These are phyloP conservation scores for Hymenoscyphus albidus DNA, from an alignment of 2,329 filamentous ascomycete species.

Conservation along the genomic window DNA sequence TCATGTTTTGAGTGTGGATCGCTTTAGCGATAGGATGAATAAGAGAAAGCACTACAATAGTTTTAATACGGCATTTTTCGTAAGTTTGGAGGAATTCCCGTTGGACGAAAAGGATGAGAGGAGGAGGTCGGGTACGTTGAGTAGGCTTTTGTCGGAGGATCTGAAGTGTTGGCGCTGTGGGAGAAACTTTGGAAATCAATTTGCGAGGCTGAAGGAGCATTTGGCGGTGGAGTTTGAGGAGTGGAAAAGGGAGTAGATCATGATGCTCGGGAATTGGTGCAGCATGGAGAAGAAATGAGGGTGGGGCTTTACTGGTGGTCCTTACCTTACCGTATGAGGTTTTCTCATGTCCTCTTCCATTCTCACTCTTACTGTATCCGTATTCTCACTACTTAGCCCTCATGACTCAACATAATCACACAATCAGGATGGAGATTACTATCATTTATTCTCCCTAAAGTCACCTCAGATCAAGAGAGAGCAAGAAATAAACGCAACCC, in stretches of 20 bases:
- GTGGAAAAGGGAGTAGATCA: constrained; percentile 62
- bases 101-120: constrained; percentile 62
- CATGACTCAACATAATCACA: too few species aligned
- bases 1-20: constrained; percentile 80
- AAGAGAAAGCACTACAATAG: constrained; percentile 89
- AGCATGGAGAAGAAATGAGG: too few species aligned
- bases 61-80: constrained; percentile 81
- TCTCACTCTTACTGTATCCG: too few species aligned
- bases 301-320: too few species aligned
- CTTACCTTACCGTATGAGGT: too few species aligned
- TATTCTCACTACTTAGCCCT: too few species aligned
- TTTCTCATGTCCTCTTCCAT: too few species aligned
- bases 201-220: constrained; percentile 72
- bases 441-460: too few species aligned
- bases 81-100: constrained; percentile 76
- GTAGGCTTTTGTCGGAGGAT: constrained; percentile 59
- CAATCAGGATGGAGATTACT: too few species aligned
- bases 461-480: too few species aligned
- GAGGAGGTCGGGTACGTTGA: constrained; percentile 56
- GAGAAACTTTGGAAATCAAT: constrained; percentile 67
- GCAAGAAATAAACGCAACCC: too few species aligned
- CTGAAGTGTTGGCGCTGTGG: constrained; percentile 85
- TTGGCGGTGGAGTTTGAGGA: constrained; percentile 67
- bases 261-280: too few species aligned
- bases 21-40: constrained; percentile 67